phyloP scores from a whole-genome alignment of 768 basidiomycete species.

The Tephrocybe rancida region DNA sequence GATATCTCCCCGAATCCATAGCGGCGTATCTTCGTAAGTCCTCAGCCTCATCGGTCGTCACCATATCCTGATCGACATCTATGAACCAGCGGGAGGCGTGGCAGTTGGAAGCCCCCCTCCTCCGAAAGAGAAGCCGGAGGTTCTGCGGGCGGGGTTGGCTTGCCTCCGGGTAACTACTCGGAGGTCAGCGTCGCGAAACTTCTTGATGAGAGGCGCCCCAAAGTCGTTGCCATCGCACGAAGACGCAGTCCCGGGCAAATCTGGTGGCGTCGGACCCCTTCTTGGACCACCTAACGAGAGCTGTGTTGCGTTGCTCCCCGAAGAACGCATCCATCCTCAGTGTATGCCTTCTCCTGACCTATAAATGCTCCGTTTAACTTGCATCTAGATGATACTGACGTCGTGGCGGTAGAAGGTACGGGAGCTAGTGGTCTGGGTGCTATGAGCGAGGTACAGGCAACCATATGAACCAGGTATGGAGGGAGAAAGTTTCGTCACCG shows the following conservation, averaged over 20 bases:
- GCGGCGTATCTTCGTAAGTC: slow-evolving; percentile 11
- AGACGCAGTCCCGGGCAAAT: not conserved
- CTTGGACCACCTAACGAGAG: not conserved
- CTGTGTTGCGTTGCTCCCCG: no score
- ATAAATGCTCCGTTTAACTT: no score
- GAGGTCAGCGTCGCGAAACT: slow-evolving; percentile 50
- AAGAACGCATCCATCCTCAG: not conserved
- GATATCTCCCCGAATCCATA: slow-evolving; percentile 4
- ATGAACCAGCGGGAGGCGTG: not conserved
- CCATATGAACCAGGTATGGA: not conserved
- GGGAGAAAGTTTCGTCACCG: no score
- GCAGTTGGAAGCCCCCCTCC: not conserved
- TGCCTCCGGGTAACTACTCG: slow-evolving; percentile 45
- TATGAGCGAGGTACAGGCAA: not conserved
- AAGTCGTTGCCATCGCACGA: slow-evolving; percentile 15
- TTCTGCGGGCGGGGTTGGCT: slow-evolving; percentile 43
- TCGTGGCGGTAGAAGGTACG: not conserved
- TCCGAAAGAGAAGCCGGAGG: slow-evolving; percentile 18
- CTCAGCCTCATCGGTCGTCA: not conserved
- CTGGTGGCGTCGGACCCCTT: not conserved
- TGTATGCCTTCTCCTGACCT: not conserved
- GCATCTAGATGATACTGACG: not conserved
- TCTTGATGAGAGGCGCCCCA: slow-evolving; percentile 43
- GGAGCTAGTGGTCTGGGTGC: not conserved
- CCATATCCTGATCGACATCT: not conserved